Base-by-base conservation (phyloP, 2,329 filamentous ascomycete species). In the Pseudogymnoascus pannorum region DNA sequence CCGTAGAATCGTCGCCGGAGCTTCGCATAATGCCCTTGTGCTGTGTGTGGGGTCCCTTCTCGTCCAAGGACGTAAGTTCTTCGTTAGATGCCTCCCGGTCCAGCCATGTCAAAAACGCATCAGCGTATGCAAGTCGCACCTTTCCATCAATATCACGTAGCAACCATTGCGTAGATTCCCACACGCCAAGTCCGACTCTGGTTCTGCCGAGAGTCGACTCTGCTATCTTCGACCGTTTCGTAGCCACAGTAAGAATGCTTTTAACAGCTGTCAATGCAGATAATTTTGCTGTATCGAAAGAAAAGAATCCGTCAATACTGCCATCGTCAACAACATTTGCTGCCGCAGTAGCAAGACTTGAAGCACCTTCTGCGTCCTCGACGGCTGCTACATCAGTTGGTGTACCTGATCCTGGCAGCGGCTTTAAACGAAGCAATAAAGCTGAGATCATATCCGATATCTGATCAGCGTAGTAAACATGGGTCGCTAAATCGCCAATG, bases 151-250 rank as follows among this genome's bases (percentile, higher is more conserved):
- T 81, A 69, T 97, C 93, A 36, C 89, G 86, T 18, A 97, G 77
- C 48, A 97, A 83, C 90, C 91, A 96, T 64, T 97, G 91, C 0
- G 92, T 96, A n/a, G 91, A 91, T 73, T 97, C 92, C 94, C 94
- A 99, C 0, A 92, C 88, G 60, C 89, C 83, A 7, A 96, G 80
- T 0, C 89, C 87, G 0, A 95, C 89, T 40, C 81, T 84, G 71
- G 88, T 90, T 65, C 92, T 83, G 5, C 86, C 84, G 59, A 94
- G 82, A 29, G 83, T 83, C 71, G 80, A 85, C 66, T 81, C 82
- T 66, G 77, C 79, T 63, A 81, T 76, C 66, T 81, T 84, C 20
- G 80, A 81, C 66, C 81, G 82, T 42, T 82, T 81, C 69, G 95
- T 96, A 2, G 93, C 92, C 20, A 95, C 88, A 18, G 87, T 76